Conservation (phyloP, 2,329 filamentous ascomycete species). For the Sporothrix pallida region DNA sequence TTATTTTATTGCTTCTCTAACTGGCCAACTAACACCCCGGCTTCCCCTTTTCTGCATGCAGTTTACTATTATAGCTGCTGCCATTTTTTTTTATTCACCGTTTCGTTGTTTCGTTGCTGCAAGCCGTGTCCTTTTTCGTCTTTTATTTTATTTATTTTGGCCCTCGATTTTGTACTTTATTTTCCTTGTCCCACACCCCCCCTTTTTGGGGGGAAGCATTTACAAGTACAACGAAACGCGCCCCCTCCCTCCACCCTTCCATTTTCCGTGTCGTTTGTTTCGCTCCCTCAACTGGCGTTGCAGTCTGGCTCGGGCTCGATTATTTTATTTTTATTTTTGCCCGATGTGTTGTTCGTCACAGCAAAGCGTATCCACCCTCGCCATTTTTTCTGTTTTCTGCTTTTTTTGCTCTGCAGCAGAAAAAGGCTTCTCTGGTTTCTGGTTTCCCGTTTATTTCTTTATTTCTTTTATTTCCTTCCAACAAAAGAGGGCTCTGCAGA, state of each 20-base stretch:
- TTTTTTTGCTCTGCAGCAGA: neutral
- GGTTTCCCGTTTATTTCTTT: neutral
- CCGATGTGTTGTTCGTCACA: conserved; percentile 28
- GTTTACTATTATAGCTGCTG: neutral
- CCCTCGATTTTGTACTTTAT: conserved; percentile 1
- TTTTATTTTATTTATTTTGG: conserved; percentile 8
- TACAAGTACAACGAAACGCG: conserved; percentile 15
- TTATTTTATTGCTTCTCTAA: neutral
- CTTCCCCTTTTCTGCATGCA: conserved; percentile 20
- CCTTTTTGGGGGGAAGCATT: conserved; percentile 6
- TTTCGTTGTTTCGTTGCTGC: too few species aligned
- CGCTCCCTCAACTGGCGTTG: conserved; percentile 16
- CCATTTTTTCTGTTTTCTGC: conserved; percentile 18
- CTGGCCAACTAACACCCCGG: conserved; percentile 27
- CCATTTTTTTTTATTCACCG: neutral
- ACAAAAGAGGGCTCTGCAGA: neutral
- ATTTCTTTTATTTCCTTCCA: conserved; percentile 19
- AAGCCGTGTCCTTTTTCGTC: too few species aligned
- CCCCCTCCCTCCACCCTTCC: conserved; percentile 11
- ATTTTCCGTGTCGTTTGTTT: neutral
- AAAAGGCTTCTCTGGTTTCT: neutral
- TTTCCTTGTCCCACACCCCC: conserved; percentile 21
- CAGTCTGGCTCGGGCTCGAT: conserved; percentile 29
- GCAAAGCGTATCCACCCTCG: conserved; percentile 26
- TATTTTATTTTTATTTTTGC: conserved; percentile 29